phyloP scores from a whole-genome alignment of 495 filamentous ascomycete species.

The Usnea hakonensis region DNA sequence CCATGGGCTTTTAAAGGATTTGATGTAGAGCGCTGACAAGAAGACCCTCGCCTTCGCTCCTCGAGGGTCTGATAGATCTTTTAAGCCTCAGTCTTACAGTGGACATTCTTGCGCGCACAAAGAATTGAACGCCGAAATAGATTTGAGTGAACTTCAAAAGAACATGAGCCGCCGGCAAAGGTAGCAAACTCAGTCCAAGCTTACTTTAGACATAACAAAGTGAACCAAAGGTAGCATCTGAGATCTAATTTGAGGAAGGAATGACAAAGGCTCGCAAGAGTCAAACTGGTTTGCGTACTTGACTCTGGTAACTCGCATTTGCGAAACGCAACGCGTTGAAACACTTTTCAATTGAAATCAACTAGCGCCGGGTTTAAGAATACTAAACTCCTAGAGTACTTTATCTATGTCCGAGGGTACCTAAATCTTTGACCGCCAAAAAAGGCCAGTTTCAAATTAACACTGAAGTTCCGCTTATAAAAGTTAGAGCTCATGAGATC shows the following conservation, averaged over 20 bases:
- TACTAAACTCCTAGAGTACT: neutral
- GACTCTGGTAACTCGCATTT: neutral
- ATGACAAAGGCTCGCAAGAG: neutral
- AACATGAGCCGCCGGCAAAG: neutral
- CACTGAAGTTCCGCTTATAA: too few relatives aligned
- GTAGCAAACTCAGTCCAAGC: neutral
- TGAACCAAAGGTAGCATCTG: neutral
- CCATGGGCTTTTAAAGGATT: slow-evolving; percentile 8
- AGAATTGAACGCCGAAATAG: neutral
- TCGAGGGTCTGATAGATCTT: neutral
- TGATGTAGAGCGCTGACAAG: neutral
- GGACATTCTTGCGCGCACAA: neutral
- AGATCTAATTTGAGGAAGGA: neutral
- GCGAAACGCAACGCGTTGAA: neutral
- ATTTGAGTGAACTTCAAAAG: neutral
- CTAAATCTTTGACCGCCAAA: too few relatives aligned
- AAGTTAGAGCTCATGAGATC: neutral
- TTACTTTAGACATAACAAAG: neutral
- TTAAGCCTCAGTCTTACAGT: neutral
- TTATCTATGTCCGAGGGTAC: too few relatives aligned
- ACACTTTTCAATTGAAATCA: neutral
- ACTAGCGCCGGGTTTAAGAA: slow-evolving; percentile 3
- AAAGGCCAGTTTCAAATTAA: too few relatives aligned
- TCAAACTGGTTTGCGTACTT: neutral
- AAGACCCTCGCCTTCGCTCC: neutral